phyloP scores from a whole-genome alignment of 345 rosid species.

The Hibiscus mutabilis region DNA sequence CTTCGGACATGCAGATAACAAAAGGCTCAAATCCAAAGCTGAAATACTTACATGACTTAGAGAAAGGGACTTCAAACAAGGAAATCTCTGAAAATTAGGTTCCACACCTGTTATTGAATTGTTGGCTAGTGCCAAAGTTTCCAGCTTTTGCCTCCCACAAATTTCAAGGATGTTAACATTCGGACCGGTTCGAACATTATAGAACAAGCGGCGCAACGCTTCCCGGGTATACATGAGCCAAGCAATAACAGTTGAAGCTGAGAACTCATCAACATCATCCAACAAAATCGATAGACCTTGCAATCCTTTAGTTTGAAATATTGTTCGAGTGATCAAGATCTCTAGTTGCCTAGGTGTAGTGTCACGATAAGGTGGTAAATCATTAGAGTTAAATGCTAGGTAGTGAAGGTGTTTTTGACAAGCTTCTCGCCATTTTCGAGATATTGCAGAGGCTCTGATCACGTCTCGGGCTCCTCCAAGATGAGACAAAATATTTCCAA shows the following conservation, averaged over 20 bases:
- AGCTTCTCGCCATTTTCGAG: conserved; percentile 84
- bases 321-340: conserved; percentile 76
- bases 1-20: conserved; percentile 65
- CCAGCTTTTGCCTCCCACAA: conserved; percentile 79
- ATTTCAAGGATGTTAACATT: conserved; percentile 74
- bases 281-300: conserved; percentile 61
- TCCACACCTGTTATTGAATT: conserved; percentile 57
- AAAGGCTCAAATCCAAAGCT: conserved; percentile 63
- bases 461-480: conserved; percentile 78
- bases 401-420: conserved; percentile 58
- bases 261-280: conserved; percentile 66
- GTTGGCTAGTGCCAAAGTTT: conserved; percentile 45
- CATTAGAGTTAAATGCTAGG: conserved; percentile 62
- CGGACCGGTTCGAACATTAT: conserved; percentile 59
- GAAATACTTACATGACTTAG: conserved; percentile 62
- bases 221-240: conserved; percentile 86
- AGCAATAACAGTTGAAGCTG: conserved; percentile 66
- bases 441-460: conserved; percentile 72
- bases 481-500: conserved; percentile 76
- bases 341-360: conserved; percentile 47
- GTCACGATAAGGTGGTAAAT: conserved; percentile 57
- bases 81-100: conserved; percentile 65
- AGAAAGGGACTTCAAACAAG: conserved; percentile 74
- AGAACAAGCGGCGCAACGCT: conserved; percentile 47
- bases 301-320: conserved; percentile 64